Evolutionary conservation across 2,329 filamentous ascomycete genomes (phyloP), one percentile per base, ranked within the genome.

Genomic region (Cordyceps farinosa): DNA sequence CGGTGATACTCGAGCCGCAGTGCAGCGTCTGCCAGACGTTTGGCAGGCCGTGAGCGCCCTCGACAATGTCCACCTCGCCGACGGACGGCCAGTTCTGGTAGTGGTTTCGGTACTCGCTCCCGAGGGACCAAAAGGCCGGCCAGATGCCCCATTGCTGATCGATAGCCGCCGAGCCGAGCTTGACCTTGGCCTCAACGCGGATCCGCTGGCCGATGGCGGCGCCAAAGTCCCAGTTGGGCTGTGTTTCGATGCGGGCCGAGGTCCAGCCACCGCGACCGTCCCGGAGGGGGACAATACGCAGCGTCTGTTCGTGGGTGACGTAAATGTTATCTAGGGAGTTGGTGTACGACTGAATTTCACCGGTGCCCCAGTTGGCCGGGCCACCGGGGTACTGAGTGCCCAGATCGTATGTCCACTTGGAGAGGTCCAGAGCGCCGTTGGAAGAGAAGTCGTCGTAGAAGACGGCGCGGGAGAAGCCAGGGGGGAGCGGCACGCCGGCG

Each of bases 311-410:
- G 8, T 68, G 64, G 13, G 76, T 77, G 65, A 81, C 71, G 62
- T 68, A 72, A 50, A 82, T 66, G 70, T 83, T 83, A 48, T 68
- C 63, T 13, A 66, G 40, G 40, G 71, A 71, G 52, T 69, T 67
- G 29, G 79, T 82, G 71, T 83, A 83, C 1, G 72, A 75, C 69
- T 83, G 72, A 22, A 78, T 72, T 68, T 83, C 81, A 63, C 76
- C 74, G 4, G 81, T 84, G 55, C 81, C 80, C 80, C 81, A 83
- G 65, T 78, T 72, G 8, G 70, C 60, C 0, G 79, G 70, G 1
- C 80, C 80, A n/a, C 77, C 77, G 1, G 78, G 73, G 65, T 83
- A 84, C 10, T 68, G 66, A 0, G 78, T 82, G 55, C 81, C 81
- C n/a, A 72, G 69, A 65, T 79, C 75, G 57, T 77, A 65, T 36